Conservation (phyloP, 1,139 yeast species). For the Hansenula lynferdii region DNA sequence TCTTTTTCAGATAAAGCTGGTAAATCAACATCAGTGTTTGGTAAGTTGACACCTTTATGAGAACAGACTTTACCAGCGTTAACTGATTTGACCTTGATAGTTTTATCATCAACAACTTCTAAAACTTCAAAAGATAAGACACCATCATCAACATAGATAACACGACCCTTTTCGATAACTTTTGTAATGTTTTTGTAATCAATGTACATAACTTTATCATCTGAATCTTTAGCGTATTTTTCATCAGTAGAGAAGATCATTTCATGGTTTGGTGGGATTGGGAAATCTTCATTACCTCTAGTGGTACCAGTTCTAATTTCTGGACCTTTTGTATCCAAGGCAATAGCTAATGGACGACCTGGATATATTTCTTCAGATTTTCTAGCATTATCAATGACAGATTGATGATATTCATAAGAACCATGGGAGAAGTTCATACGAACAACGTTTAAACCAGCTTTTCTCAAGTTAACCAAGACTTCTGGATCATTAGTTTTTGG, state of each 20-base stretch:
- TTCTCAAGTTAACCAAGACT: conserved; percentile 79
- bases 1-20: conserved; percentile 98
- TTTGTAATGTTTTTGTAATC: conserved; percentile 97
- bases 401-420: conserved; percentile 92
- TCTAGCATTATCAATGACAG: conserved; percentile 94
- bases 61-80: conserved; percentile 95
- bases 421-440: conserved; percentile 99
- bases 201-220: conserved; percentile 77
- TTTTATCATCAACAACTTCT: conserved; percentile 71
- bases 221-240: conserved; percentile 62
- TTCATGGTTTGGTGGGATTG: conserved; percentile 81
- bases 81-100: conserved; percentile 81
- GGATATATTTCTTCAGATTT: conserved; percentile 85
- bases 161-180: conserved; percentile 82
- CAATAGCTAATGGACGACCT: conserved; percentile 97
- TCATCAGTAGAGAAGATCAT: conserved; percentile 94
- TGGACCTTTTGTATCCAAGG: conserved; percentile 99
- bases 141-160: conserved; percentile 96
- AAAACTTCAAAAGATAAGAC: conserved; percentile 91
- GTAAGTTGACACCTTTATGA: conserved; percentile 98
- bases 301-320: conserved; percentile 99
- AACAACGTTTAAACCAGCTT: conserved; percentile 95
- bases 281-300: conserved; percentile 67
- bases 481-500: conserved; percentile 95
- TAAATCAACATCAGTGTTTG: conserved; percentile 97